Evolutionary conservation across 1,284 basidiomycete species (phyloP).

Genomic region (Sporisorium reilianum): DNA sequence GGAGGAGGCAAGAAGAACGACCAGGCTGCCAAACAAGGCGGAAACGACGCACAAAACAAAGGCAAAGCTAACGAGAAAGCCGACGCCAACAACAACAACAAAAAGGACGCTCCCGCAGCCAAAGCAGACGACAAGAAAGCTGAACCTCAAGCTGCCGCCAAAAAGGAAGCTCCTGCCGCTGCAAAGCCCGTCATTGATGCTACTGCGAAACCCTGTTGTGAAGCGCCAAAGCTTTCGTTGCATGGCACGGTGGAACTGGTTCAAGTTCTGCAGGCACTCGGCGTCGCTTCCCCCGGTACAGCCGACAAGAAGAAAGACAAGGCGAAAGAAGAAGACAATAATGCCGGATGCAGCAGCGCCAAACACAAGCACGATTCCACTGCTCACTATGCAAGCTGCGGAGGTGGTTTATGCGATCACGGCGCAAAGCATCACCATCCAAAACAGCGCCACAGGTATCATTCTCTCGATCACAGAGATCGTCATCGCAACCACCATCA

Average conservation of each 20-base stretch:
- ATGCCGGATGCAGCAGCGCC: slow-evolving; percentile 5
- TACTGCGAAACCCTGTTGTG: not conserved
- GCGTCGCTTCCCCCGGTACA: not conserved
- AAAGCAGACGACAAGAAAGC: slow-evolving; percentile 13
- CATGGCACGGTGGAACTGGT: slow-evolving; percentile 25
- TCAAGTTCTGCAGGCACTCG: slow-evolving; percentile 27
- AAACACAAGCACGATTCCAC: slow-evolving; percentile 6
- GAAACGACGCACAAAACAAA: not conserved
- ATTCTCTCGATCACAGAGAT: slow-evolving; percentile 5
- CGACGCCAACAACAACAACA: slow-evolving; percentile 6
- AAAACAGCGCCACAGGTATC: slow-evolving; percentile 11
- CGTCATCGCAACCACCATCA: slow-evolving; percentile 4
- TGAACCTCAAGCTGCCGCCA: not conserved
- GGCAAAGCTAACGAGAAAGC: slow-evolving; percentile 4
- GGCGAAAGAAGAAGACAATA: not conserved
- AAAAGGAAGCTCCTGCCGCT: slow-evolving; percentile 8
- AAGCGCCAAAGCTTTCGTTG: slow-evolving; percentile 17
- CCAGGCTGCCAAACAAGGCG: slow-evolving; percentile 2
- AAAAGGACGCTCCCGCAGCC: slow-evolving; percentile 13
- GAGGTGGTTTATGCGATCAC: not conserved
- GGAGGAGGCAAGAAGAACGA: not conserved
- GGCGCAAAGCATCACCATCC: slow-evolving; percentile 8
- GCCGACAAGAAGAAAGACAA: slow-evolving; percentile 3
- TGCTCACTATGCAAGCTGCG: not conserved
- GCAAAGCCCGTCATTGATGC: not conserved